Evolutionary conservation across 352 stramenopile genomes (phyloP), one percentile per base, ranked within the genome.

Genomic region (Phytophthora pisi): DNA sequence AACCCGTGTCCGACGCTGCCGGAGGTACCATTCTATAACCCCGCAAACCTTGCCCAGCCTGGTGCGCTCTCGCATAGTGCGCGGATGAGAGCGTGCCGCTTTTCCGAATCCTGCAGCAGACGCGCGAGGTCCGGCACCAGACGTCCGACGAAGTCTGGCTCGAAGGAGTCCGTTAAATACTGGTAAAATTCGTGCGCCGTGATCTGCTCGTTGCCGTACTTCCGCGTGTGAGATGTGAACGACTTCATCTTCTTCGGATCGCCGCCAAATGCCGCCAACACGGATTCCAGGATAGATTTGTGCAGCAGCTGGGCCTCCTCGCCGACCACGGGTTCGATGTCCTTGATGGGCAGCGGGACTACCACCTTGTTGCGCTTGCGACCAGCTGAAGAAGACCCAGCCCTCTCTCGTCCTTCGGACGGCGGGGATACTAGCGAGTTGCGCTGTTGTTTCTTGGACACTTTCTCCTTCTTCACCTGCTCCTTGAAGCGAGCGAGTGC

Each of bases 111-210:
- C 51, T 96, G 86, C 23, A 96, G 66, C 31, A 96, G 66, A n/a
- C 88, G 86, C 10, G 88, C 88, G 23, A 96, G 80, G 54, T 96
- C 88, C 0, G 88, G 88, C 13, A 96, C 88, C 31, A 96, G 68
- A n/a, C 88, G 78, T 2, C 84, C 88, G 36, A 96, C 88, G 63
- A 96, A 95, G 64, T 96, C 88, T 1, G 81, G 84, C n/a, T 96
- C 88, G 63, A 96, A 96, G 18, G 88, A 93, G 28, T 82, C 80
- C 47, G 85, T 95, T 84, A 96, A 88, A 88, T 96, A 96, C 65
- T 92, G 83, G 74, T 96, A 96, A 70, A 94, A 96, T 56, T 96
- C 86, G 30, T 88, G 81, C 7, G 88, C 88, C n/a, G 84, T 88
- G 69, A 96, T 89, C 68, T 94, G 83, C 59, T 96, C 86, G 51